Percentiles rank a stretch among this genome's conserved stretches.
phyloP scores from a whole-genome alignment of 176 grass and related monocot genomes.

The Cenchrus fungigraminus region DNA sequence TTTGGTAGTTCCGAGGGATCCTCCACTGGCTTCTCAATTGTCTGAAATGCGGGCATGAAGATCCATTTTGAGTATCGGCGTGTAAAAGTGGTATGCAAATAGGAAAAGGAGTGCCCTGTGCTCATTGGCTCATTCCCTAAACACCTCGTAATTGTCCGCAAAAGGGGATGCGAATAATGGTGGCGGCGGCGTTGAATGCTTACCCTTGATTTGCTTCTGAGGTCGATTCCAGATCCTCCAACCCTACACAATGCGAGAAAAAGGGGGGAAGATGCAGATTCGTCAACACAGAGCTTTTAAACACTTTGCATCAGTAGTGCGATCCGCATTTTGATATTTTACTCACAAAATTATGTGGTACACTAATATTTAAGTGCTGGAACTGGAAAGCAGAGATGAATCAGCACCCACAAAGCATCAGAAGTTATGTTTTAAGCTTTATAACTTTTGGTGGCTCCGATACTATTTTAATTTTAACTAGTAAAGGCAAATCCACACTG shows the following conservation, averaged over 20 bases:
- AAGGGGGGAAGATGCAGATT: background rate
- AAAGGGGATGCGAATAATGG: background rate
- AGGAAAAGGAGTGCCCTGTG: background rate
- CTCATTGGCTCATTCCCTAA: conserved; percentile 19
- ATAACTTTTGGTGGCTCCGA: background rate
- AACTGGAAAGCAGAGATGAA: conserved; percentile 35
- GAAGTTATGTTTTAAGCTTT: background rate
- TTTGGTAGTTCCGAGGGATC: conserved; percentile 89
- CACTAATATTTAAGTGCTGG: conserved; percentile 21
- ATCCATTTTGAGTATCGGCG: background rate
- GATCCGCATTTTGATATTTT: background rate
- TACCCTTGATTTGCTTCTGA: conserved; percentile 99
- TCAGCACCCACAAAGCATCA: background rate
- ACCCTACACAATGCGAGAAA: conserved; percentile 60
- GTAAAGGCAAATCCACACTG: background rate
- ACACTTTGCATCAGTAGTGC: background rate
- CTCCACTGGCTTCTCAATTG: conserved; percentile 77
- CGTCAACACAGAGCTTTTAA: conserved; percentile 21
- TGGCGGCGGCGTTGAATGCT: background rate
- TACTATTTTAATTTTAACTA: background rate
- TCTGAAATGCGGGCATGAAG: conserved; percentile 48
- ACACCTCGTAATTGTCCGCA: background rate
- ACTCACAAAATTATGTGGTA: background rate
- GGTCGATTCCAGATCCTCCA: conserved; percentile 93
- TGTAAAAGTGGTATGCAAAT: background rate